A percentile compares a stretch with the other conserved stretches of the same genome.
Evolutionary conservation across 2,329 filamentous ascomycete species (phyloP).

Genomic region (Calonectria pauciramosa): DNA sequence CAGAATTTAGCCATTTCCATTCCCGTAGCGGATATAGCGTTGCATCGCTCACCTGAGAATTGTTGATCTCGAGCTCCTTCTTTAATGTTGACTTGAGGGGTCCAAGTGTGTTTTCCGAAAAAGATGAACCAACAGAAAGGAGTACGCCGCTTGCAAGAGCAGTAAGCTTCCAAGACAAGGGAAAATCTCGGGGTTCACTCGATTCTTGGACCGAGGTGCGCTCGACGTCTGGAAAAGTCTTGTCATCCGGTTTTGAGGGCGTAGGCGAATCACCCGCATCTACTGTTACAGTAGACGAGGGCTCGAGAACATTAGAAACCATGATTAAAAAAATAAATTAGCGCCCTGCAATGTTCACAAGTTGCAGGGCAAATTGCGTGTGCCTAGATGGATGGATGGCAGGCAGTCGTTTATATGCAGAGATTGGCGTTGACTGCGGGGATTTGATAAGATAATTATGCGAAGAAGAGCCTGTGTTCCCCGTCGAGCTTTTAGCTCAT

Average conservation of each 20-base stretch:
- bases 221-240: neutral
- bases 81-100: slow-evolving; percentile 41
- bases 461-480: neutral
- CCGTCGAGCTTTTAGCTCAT: neutral
- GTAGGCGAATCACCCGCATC: no score
- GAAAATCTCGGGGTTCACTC: slow-evolving; percentile 33
- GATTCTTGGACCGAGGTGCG: neutral
- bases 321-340: neutral
- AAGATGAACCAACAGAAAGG: slow-evolving; percentile 44
- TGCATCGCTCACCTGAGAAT: slow-evolving; percentile 25
- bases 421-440: neutral
- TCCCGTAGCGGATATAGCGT: neutral
- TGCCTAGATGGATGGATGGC: neutral
- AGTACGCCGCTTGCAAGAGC: slow-evolving; percentile 39
- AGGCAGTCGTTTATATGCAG: neutral
- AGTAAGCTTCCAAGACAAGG: slow-evolving; percentile 38
- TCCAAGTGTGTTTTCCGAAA: slow-evolving; percentile 43
- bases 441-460: neutral
- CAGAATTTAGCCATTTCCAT: neutral
- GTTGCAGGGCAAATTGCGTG: neutral
- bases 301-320: neutral
- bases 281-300: neutral
- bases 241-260: neutral
- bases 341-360: neutral
- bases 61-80: slow-evolving; percentile 41